A percentile compares a stretch with the other conserved stretches of the same genome.
Evolutionary conservation across 1,284 basidiomycete genomes (phyloP).

Genomic region (Earliella scabrosa): DNA sequence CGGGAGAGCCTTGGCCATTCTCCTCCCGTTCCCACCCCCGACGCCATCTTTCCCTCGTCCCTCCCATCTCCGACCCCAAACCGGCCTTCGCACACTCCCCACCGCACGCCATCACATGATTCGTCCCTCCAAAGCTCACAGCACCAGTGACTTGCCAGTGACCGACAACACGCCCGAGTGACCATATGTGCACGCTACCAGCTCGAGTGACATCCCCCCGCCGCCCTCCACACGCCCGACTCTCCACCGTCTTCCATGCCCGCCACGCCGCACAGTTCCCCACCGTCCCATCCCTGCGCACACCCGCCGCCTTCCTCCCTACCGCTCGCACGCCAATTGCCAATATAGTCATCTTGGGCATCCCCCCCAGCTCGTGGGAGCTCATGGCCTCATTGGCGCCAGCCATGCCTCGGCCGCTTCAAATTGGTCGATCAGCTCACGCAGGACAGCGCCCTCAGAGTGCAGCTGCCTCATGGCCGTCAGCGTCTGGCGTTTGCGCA

Average conservation of each 20-base stretch:
- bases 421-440: conserved; percentile 91
- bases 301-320: conserved; percentile 6
- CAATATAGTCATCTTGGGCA: conserved; percentile 13
- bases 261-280: conserved; percentile 1
- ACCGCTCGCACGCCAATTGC: conserved; percentile 8
- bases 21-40: conserved; percentile 27
- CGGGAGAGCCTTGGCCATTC: conserved; percentile 18
- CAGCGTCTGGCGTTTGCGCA: conserved; percentile 63
- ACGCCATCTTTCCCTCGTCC: conserved; percentile 26
- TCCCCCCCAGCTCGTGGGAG: conserved; percentile 18
- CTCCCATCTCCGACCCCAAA: conserved; percentile 19
- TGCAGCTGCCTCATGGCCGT: conserved; percentile 88
- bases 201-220: no score
- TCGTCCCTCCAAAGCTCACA: neutral
- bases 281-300: conserved; percentile 3
- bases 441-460: conserved; percentile 78
- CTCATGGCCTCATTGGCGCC: conserved; percentile 85
- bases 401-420: conserved; percentile 95
- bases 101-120: conserved; percentile 17
- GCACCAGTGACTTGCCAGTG: neutral
- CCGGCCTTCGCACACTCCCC: conserved; percentile 15
- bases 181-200: no score
- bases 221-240: neutral
- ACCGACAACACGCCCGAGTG: neutral
- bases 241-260: neutral